phyloP scores from a whole-genome alignment of 2,329 filamentous ascomycete genomes.

The Apiospora malaysiana region DNA sequence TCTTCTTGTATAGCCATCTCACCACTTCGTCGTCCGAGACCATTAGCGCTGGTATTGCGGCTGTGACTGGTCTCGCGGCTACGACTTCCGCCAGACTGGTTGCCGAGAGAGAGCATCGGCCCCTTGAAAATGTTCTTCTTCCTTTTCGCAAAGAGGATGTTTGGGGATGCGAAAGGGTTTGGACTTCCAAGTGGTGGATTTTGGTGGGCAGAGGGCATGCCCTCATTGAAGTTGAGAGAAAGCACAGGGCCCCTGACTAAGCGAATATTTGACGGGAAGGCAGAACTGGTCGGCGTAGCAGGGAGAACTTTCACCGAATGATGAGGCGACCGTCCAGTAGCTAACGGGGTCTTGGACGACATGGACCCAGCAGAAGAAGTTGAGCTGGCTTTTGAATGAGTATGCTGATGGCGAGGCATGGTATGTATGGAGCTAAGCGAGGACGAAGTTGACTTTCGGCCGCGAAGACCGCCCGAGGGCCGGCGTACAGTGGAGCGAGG shows the following conservation, averaged over 20 bases:
- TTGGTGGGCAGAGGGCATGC: conserved; percentile 49
- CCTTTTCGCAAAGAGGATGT: conserved; percentile 77
- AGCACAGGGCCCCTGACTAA: conserved; percentile 70
- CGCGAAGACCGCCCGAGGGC: conserved; percentile 81
- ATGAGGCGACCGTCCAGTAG: conserved; percentile 76
- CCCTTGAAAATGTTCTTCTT: conserved; percentile 86
- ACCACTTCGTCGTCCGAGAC: conserved; percentile 70
- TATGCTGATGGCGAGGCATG: conserved; percentile 81
- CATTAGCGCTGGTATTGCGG: conserved; percentile 66
- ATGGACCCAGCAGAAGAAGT: conserved; percentile 83
- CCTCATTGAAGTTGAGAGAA: conserved; percentile 63
- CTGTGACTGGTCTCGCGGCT: conserved; percentile 46
- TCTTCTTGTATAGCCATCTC: conserved; percentile 77
- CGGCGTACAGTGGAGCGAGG: conserved; percentile 86
- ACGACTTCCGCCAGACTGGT: conserved; percentile 41
- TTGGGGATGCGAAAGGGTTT: conserved; percentile 61
- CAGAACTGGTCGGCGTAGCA: conserved; percentile 76
- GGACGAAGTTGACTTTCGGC: conserved; percentile 93
- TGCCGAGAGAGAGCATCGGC: conserved; percentile 66
- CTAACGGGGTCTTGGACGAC: conserved; percentile 69
- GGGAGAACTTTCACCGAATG: conserved; percentile 95
- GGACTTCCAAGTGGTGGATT: conserved; percentile 54
- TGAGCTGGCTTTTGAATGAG: conserved; percentile 92
- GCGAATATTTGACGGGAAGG: conserved; percentile 86
- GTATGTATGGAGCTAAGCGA: conserved; percentile 93